Conservation (phyloP, 352 stramenopile species). For the Globisporangium echinulatum region DNA sequence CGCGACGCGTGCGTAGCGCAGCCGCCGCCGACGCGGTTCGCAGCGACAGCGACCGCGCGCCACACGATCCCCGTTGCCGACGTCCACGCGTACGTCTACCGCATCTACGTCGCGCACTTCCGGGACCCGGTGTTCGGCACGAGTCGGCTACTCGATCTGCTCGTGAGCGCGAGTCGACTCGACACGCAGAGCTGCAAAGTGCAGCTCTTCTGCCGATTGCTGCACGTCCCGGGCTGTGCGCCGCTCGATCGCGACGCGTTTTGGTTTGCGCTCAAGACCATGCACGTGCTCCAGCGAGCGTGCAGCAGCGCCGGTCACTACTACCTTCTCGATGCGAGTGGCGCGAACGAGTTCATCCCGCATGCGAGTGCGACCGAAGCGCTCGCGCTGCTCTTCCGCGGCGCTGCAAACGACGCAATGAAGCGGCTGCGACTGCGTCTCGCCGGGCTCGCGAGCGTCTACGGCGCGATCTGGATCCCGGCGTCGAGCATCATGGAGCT, state of each 20-base stretch:
- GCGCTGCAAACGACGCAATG: conserved; percentile 27
- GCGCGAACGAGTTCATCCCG: conserved; percentile 42
- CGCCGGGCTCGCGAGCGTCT: conserved; percentile 37
- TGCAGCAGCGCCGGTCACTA: conserved; percentile 32
- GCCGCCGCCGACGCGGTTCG: conserved; percentile 15
- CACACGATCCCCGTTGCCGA: conserved; percentile 18
- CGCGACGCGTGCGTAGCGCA: conserved; percentile 24
- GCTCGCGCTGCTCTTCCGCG: conserved; percentile 25
- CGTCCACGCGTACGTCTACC: conserved; percentile 41
- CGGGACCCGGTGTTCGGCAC: conserved; percentile 29
- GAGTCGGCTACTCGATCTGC: conserved; percentile 33
- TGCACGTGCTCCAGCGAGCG: conserved; percentile 36
- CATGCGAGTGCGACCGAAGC: conserved; percentile 38
- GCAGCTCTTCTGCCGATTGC: conserved; percentile 35
- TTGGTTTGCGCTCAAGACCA: conserved; percentile 46
- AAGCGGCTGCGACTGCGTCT: conserved; percentile 37
- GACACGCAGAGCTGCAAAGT: conserved; percentile 61
- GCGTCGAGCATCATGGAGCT: conserved; percentile 39
- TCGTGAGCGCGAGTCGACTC: conserved; percentile 33
- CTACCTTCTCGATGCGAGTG: conserved; percentile 35
- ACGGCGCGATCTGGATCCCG: conserved; percentile 47
- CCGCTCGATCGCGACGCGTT: conserved; percentile 30
- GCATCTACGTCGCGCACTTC: conserved; percentile 46
- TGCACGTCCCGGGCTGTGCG: conserved; percentile 32
- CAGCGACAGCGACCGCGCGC: conserved; percentile 1